Conservation (phyloP, 2,329 filamentous ascomycete species). For the Exophiala aquamarina region DNA sequence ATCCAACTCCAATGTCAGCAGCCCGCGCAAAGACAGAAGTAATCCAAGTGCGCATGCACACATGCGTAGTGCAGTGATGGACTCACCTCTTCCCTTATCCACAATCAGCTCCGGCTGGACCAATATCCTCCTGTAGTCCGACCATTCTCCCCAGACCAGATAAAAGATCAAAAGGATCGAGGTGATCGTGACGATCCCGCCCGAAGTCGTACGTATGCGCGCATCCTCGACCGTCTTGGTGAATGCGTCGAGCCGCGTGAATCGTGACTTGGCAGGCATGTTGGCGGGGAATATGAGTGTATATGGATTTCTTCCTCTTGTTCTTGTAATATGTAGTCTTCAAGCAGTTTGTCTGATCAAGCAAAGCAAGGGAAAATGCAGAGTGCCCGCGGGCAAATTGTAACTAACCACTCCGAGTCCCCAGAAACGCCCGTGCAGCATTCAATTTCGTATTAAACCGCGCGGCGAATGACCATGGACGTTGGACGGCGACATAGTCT, state of each 20-base stretch:
- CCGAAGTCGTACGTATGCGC: constrained; percentile 89
- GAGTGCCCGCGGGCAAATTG: no score
- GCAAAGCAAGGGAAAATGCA: no score
- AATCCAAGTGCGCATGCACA: not conserved
- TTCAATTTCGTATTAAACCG: not conserved
- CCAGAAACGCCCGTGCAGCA: no score
- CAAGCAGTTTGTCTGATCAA: no score
- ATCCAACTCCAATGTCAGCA: no score
- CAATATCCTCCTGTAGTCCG: constrained; percentile 80
- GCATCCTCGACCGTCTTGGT: constrained; percentile 99
- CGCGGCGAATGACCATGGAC: no score
- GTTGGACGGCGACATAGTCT: no score
- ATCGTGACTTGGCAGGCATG: constrained; percentile 91
- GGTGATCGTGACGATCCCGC: constrained; percentile 89
- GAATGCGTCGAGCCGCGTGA: constrained; percentile 96
- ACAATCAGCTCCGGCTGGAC: constrained; percentile 93
- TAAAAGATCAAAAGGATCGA: constrained; percentile 86
- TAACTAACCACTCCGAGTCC: no score
- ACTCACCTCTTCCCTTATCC: constrained; percentile 85
- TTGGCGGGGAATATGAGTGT: constrained; percentile 21
- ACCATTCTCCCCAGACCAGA: constrained; percentile 93
- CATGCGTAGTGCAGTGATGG: constrained; percentile 5
- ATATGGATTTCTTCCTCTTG: no score
- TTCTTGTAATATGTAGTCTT: no score
- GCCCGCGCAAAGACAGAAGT: constrained; percentile 3